Percentiles rank a stretch among this genome's conserved stretches.
These are phyloP conservation scores for Rosa chinensis DNA, from an alignment of 306 rosid genomes.

Conservation along the genomic window DNA sequence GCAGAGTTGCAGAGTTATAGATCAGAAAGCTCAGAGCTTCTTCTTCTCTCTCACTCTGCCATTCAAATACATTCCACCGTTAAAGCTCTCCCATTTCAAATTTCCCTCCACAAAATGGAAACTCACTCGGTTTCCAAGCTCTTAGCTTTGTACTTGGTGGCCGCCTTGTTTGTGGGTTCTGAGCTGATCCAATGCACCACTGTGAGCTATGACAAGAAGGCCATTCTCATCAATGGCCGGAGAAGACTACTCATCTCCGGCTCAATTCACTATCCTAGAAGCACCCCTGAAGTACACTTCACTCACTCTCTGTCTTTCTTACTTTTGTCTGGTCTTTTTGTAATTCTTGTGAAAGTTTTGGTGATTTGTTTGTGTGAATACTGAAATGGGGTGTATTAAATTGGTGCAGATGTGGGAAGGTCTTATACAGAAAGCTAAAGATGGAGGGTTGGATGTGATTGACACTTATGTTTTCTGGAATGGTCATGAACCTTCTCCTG, in stretches of 20 bases:
- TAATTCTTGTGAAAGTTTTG: slow-evolving; percentile 7
- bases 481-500: slow-evolving; percentile 93
- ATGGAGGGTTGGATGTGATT: slow-evolving; percentile 87
- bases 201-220: slow-evolving; percentile 75
- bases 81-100: slow-evolving; percentile 19
- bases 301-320: slow-evolving; percentile 2
- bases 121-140: slow-evolving; percentile 53
- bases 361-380: neutral
- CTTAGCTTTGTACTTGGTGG: slow-evolving; percentile 34
- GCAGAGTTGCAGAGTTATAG: slow-evolving; percentile 24
- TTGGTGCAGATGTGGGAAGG: slow-evolving; percentile 94
- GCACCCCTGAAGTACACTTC: slow-evolving; percentile 79
- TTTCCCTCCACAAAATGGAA: slow-evolving; percentile 54
- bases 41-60: neutral
- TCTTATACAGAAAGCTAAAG: slow-evolving; percentile 82
- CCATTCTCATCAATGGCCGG: slow-evolving; percentile 83
- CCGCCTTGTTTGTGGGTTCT: slow-evolving; percentile 38
- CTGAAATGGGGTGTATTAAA: slow-evolving; percentile 27
- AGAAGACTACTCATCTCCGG: slow-evolving; percentile 89
- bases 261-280: slow-evolving; percentile 97
- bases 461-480: slow-evolving; percentile 97
- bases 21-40: slow-evolving; percentile 34
- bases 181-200: slow-evolving; percentile 49
- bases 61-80: slow-evolving; percentile 3
- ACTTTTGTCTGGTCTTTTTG: neutral